Percentiles rank a stretch among this genome's conserved stretches.
Evolutionary conservation across 129 eudicot species (phyloP).

Genomic region (Centella asiatica): DNA sequence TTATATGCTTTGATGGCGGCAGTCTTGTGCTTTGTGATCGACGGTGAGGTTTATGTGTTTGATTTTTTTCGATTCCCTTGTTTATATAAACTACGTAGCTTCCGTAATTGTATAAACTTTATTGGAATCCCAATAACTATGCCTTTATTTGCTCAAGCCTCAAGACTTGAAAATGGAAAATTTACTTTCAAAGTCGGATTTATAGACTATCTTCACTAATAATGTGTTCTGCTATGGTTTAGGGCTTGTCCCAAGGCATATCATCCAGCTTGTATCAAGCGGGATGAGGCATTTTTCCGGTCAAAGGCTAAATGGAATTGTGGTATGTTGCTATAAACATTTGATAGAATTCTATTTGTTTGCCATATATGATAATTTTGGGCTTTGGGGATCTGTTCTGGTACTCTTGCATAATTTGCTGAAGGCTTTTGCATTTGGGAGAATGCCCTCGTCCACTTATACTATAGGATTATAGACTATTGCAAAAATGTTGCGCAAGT

Average conservation of each 20-base stretch:
- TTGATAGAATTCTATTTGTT: not conserved
- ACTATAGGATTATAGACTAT: not conserved
- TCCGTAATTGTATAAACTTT: constrained; percentile 7
- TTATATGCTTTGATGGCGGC: constrained; percentile 97
- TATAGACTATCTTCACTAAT: constrained; percentile 1
- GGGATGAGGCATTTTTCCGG: constrained; percentile 75
- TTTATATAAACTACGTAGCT: constrained; percentile 7
- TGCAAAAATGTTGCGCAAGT: not conserved
- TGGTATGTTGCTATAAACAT: constrained; percentile 43
- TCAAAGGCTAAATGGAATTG: constrained; percentile 75
- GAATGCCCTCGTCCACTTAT: no score
- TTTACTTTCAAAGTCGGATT: not conserved
- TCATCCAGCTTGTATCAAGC: constrained; percentile 78
- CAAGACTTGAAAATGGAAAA: not conserved
- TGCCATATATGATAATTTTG: not conserved
- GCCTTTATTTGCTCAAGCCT: no score
- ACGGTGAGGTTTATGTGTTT: constrained; percentile 38
- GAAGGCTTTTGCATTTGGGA: not conserved
- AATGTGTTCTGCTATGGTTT: constrained; percentile 17
- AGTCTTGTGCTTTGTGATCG: constrained; percentile 89
- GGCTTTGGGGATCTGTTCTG: not conserved
- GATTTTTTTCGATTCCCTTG: not conserved
- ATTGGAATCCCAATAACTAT: not conserved
- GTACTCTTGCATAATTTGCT: not conserved
- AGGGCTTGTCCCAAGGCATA: constrained; percentile 97